Conservation (phyloP, 352 stramenopile genomes). For the Pythium brassicae region DNA sequence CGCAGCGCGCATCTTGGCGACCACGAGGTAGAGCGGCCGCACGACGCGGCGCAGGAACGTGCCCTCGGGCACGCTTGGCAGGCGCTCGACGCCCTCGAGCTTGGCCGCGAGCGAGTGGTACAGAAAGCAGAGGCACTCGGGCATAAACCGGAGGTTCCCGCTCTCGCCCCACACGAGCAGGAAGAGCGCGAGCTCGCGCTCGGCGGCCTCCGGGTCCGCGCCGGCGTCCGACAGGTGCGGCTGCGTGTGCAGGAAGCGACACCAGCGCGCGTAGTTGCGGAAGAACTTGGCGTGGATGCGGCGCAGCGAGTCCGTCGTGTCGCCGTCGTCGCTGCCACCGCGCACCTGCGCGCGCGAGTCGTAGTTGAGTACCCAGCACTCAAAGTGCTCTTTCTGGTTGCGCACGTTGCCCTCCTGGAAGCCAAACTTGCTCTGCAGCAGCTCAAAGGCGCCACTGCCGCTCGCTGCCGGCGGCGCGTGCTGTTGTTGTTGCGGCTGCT, state of each 20-base stretch:
- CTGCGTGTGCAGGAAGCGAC: constrained; percentile 84
- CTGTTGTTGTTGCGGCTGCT: constrained; percentile 3
- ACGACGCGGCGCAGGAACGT: constrained; percentile 73
- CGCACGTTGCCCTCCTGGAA: constrained; percentile 83
- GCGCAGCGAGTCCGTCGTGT: constrained; percentile 57
- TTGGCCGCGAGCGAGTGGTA: constrained; percentile 81
- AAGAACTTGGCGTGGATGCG: constrained; percentile 93
- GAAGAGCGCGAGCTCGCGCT: constrained; percentile 76
- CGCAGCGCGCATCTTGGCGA: constrained; percentile 65
- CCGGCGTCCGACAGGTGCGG: constrained; percentile 72
- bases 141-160: constrained; percentile 86
- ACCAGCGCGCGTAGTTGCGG: constrained; percentile 94
- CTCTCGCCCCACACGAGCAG: constrained; percentile 84
- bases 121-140: constrained; percentile 86
- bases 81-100: constrained; percentile 49
- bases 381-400: constrained; percentile 86
- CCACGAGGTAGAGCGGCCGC: constrained; percentile 70
- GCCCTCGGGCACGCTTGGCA: constrained; percentile 58
- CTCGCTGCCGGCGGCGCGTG: background rate
- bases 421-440: constrained; percentile 80
- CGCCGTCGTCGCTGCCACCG: constrained; percentile 10
- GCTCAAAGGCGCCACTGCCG: constrained; percentile 58
- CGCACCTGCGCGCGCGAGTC: constrained; percentile 45
- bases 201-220: constrained; percentile 20
- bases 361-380: constrained; percentile 82